Percentiles rank a stretch among this genome's conserved stretches.
Evolutionary conservation across 1,139 yeast species (phyloP).

Genomic region (Dujonia santamariae): DNA sequence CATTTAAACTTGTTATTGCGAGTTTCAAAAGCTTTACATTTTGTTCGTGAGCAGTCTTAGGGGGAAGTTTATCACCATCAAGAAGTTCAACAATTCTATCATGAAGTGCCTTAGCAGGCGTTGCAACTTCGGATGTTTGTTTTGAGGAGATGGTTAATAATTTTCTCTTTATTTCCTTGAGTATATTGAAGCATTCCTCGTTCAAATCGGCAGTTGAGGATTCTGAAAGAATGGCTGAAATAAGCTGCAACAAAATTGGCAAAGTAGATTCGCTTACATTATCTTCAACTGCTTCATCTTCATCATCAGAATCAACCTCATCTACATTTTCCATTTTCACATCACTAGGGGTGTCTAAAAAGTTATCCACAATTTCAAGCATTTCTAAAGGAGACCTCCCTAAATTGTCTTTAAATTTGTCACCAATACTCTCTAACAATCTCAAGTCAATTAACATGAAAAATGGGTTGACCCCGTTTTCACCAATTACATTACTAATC

Average conservation of each 20-base stretch:
- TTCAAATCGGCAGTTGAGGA: conserved; percentile 26
- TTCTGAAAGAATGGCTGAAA: conserved; percentile 53
- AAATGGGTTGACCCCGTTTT: conserved; percentile 47
- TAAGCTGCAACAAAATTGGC: conserved; percentile 45
- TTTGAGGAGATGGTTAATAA: conserved; percentile 19
- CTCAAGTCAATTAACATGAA: conserved; percentile 58
- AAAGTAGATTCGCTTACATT: conserved; percentile 20
- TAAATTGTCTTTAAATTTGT: conserved; percentile 56
- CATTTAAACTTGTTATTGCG: conserved; percentile 68
- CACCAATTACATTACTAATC: conserved; percentile 2
- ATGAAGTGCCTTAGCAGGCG: conserved; percentile 24
- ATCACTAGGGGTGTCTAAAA: conserved; percentile 30
- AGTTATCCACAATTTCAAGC: conserved; percentile 50
- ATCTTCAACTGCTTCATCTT: conserved; percentile 23
- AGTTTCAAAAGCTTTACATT: conserved; percentile 30
- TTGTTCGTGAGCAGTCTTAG: conserved; percentile 12
- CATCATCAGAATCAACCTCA: conserved; percentile 46
- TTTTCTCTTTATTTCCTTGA: conserved; percentile 25
- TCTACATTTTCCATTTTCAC: no score
- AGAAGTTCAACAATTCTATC: conserved; percentile 28
- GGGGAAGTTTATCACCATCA: conserved; percentile 18
- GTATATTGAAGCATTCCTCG: conserved; percentile 15
- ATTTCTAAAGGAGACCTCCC: conserved; percentile 62
- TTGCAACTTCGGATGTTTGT: conserved; percentile 9
- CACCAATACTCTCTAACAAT: conserved; percentile 61